These are phyloP conservation scores for Rusavskia elegans DNA, from an alignment of 495 filamentous ascomycete genomes.

Conservation along the genomic window DNA sequence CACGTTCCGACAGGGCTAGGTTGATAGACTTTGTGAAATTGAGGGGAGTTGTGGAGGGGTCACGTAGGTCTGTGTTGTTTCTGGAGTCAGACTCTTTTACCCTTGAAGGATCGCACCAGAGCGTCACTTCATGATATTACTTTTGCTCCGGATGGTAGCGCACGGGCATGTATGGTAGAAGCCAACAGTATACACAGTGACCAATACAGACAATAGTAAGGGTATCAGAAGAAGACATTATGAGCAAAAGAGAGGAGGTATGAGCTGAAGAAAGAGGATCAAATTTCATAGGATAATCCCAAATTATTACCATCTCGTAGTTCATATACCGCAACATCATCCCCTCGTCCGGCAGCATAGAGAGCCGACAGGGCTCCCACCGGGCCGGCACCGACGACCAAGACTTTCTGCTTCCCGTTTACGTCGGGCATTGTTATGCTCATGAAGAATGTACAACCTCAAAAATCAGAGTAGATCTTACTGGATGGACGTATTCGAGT, in stretches of 20 bases:
- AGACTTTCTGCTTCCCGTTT: slow-evolving; percentile 41
- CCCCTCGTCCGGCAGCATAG: slow-evolving; percentile 74
- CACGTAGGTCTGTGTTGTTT: slow-evolving; percentile 54
- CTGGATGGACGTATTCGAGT: neutral
- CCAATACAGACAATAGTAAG: too few species aligned
- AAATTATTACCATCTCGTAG: slow-evolving; percentile 61
- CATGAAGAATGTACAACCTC: neutral
- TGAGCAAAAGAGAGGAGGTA: neutral
- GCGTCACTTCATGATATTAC: too few species aligned
- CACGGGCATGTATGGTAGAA: too few species aligned
- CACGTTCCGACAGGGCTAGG: slow-evolving; percentile 81
- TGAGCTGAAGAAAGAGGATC: neutral
- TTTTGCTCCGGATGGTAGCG: too few species aligned
- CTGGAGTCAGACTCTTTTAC: slow-evolving; percentile 1
- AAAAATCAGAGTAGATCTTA: neutral
- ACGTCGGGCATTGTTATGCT: neutral
- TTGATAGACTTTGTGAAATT: slow-evolving; percentile 99
- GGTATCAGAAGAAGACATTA: too few species aligned
- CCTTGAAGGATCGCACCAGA: too few species aligned
- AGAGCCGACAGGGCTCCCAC: slow-evolving; percentile 84
- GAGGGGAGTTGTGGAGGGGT: slow-evolving; percentile 66
- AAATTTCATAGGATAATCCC: neutral
- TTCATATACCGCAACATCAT: slow-evolving; percentile 91
- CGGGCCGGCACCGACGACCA: slow-evolving; percentile 82
- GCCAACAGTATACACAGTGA: too few species aligned